Evolutionary conservation across 1,139 yeast genomes (phyloP), one percentile per base, ranked within the genome.

Genomic region (Nakaseomyces delphensis): DNA sequence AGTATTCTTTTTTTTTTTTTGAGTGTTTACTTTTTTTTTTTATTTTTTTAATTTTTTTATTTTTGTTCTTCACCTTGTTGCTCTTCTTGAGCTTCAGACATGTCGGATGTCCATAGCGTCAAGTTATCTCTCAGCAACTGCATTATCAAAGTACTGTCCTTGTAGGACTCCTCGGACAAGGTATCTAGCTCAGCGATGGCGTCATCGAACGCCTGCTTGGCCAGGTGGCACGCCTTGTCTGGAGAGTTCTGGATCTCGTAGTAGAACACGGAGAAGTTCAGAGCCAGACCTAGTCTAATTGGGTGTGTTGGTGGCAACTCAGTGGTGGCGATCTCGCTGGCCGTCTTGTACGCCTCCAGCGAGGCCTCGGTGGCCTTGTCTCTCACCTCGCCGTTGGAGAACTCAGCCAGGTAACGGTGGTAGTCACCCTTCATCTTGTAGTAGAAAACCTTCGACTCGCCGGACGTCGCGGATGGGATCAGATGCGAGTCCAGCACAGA

Each of bases 361-460:
- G 97, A 89, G 57, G 82, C 76, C 60, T 85, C 91, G 44, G 97
- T 94, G 53, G 96, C 94, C 55, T 77, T 89, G 67, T 86, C 84
- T 66, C 96, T 84, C 72, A 84, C 84, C 57, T 85, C 96, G 53
- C 86, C 79, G 55, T 79, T 74, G 51, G 96, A 93, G 63, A 91
- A 89, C 72, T 91, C 98, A 50, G 97, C 96, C 69, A 89, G 77
- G 69, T 91, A 91, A 73, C 97, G 95, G 76, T 87, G 95, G 76
- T 91, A 91, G 69, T 91, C 98, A 72, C 97, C 98, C 76, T 89
- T 89, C 97, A 91, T 89, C 79, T 91, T 91, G 74, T 85, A 86
- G 77, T 91, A 91, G 70, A 91, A 91, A 46, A 91, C 97, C 76
- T 89, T 87, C 42, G 96, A 86, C 71, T 91, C 98, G 59, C 96